A percentile compares a stretch with the other conserved stretches of the same genome.
Conservation (phyloP, 768 basidiomycete genomes). For the Mycena galopus region DNA sequence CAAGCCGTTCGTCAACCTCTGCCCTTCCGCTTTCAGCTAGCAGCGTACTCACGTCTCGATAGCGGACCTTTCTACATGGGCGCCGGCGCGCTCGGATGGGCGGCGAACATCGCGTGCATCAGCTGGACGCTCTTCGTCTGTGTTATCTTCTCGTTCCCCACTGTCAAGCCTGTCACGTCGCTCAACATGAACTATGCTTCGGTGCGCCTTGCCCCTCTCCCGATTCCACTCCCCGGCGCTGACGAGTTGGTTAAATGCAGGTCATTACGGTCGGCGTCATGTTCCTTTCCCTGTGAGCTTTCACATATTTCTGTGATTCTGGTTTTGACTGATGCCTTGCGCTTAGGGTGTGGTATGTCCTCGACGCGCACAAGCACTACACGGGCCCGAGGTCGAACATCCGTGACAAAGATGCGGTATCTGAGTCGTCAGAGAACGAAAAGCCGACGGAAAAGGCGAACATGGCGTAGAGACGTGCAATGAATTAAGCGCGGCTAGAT, state of each 20-base stretch:
- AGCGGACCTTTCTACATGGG: conserved; percentile 89
- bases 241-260: conserved; percentile 37
- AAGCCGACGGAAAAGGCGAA: conserved; percentile 16
- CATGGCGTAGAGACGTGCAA: conserved; percentile 16
- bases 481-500: neutral
- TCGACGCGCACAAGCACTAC: conserved; percentile 67
- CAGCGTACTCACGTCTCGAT: neutral
- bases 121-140: conserved; percentile 76
- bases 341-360: conserved; percentile 63
- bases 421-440: neutral
- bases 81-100: conserved; percentile 70
- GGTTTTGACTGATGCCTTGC: conserved; percentile 13
- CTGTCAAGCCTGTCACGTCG: conserved; percentile 73
- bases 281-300: conserved; percentile 63
- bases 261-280: conserved; percentile 68
- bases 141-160: conserved; percentile 82
- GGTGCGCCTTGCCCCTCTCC: conserved; percentile 51
- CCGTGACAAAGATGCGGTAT: conserved; percentile 36
- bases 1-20: conserved; percentile 60
- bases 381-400: conserved; percentile 71
- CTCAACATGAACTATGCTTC: conserved; percentile 88
- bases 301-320: neutral
- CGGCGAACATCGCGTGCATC: conserved; percentile 75
- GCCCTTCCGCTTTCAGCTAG: neutral
- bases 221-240: neutral